Evolutionary conservation across 176 grass and related monocot genomes (phyloP).

Genomic region (Oryza meyeriana): DNA sequence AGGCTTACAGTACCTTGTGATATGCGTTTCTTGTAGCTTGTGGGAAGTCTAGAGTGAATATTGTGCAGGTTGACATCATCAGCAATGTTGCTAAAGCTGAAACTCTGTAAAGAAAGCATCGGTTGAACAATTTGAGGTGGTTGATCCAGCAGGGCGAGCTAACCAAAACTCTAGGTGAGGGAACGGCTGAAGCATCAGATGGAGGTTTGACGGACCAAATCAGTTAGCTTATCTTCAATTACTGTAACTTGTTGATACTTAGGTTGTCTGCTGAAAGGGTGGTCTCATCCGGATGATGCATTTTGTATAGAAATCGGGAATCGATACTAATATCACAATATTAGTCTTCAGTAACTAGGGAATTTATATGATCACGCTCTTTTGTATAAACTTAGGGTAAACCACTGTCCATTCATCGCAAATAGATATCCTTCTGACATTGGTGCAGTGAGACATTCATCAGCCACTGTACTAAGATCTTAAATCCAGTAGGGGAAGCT

Average conservation of each 20-base stretch:
- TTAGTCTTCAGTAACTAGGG: background rate
- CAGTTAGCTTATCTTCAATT: background rate
- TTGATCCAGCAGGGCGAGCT: background rate
- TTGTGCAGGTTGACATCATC: background rate
- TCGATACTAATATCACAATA: background rate
- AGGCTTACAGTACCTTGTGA: constrained; percentile 8
- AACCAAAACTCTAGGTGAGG: background rate
- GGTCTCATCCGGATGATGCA: background rate
- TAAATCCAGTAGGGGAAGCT: background rate
- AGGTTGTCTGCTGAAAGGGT: background rate
- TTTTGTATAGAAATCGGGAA: constrained; percentile 28
- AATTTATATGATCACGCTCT: background rate
- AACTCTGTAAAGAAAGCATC: constrained; percentile 8
- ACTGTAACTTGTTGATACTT: constrained; percentile 7
- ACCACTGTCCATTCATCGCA: background rate
- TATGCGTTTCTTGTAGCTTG: constrained; percentile 6
- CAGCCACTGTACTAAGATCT: background rate
- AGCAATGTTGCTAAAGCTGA: background rate
- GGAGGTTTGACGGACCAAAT: background rate
- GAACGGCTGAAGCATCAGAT: background rate
- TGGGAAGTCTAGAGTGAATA: constrained; percentile 9
- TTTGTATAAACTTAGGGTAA: constrained; percentile 6
- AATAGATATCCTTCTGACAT: background rate
- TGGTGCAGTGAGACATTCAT: background rate
- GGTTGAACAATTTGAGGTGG: background rate